Base-by-base conservation (phyloP, 164 flowering plant genomes). In the Akebia trifoliata region DNA sequence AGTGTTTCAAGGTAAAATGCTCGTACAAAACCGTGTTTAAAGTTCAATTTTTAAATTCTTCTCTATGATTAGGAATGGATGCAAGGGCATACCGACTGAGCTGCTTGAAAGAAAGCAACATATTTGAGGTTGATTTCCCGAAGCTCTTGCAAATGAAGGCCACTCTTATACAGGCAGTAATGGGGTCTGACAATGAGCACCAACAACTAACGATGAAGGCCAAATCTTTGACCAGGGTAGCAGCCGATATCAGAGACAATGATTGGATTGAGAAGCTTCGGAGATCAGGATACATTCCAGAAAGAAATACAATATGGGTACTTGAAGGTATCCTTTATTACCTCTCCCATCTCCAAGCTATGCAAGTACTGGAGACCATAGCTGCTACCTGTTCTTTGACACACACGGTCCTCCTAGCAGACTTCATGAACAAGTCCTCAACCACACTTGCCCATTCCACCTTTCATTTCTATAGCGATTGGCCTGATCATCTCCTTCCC, bases 11-110 rank as follows among this genome's bases (percentile, higher is more conserved):
- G n/a, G n/a, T n/a, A n/a, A n/a, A n/a, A n/a, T n/a, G n/a, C n/a
- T n/a, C n/a, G n/a, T n/a, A n/a, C n/a, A n/a, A n/a, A n/a, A n/a
- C n/a, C n/a, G n/a, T n/a, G n/a, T n/a, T n/a, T n/a, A n/a, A n/a
- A n/a, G n/a, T n/a, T n/a, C n/a, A n/a, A n/a, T n/a, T n/a, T n/a
- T n/a, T n/a, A n/a, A n/a, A n/a, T n/a, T n/a, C n/a, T n/a, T n/a
- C n/a, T n/a, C n/a, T n/a, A n/a, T n/a, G n/a, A n/a, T n/a, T 64
- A 89, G 97, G 97, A 47, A 89, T 89, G 97, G 97, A 89, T 70
- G 69, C 90, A 43, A 81, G 97, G 65, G 83, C 94, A 4, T 86
- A 84, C 77, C 83, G 97, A 4, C 51, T 89, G 49, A 69, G 65
- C 63, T 86, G 84, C 86, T 73, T 89, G 69, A 79, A 75, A 61